phyloP scores from a whole-genome alignment of 768 basidiomycete genomes.

The Termitomyces sp. region DNA sequence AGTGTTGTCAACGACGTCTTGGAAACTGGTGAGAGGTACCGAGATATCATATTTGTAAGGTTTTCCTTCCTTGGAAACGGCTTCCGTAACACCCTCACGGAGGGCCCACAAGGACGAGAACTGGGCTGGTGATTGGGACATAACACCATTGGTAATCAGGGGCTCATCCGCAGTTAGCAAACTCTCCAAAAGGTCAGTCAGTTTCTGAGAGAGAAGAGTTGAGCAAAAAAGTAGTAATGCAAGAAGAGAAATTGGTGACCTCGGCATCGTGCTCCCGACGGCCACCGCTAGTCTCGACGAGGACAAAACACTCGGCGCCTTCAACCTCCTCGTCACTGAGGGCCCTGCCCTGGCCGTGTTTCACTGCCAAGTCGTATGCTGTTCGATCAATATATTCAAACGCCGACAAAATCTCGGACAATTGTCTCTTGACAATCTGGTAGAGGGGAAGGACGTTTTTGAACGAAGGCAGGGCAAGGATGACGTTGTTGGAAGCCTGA shows the following conservation, averaged over 20 bases:
- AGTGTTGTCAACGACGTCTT: constrained; percentile 80
- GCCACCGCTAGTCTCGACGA: constrained; percentile 93
- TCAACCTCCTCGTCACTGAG: constrained; percentile 71
- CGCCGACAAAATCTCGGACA: constrained; percentile 95
- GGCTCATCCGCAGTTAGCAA: constrained; percentile 71
- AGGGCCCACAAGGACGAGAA: constrained; percentile 88
- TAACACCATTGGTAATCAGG: constrained; percentile 84
- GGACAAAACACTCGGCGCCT: constrained; percentile 83
- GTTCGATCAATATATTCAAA: constrained; percentile 95
- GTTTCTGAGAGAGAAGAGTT: constrained; percentile 62
- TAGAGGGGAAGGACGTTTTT: constrained; percentile 85
- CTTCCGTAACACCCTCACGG: constrained; percentile 90
- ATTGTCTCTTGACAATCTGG: constrained; percentile 70
- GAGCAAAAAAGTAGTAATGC: not conserved
- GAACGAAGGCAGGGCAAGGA: constrained; percentile 85
- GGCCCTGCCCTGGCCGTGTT: constrained; percentile 77
- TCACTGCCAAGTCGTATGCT: constrained; percentile 78
- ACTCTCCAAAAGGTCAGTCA: constrained; percentile 71
- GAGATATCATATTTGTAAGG: constrained; percentile 97
- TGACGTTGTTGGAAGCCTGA: constrained; percentile 85
- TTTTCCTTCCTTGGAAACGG: constrained; percentile 89
- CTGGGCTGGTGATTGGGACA: constrained; percentile 89
- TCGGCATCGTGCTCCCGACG: constrained; percentile 91
- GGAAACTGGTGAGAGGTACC: constrained; percentile 82
- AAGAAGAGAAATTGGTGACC: constrained; percentile 34